Base-by-base conservation (phyloP, 306 rosid species). In the Quercus rubra region DNA sequence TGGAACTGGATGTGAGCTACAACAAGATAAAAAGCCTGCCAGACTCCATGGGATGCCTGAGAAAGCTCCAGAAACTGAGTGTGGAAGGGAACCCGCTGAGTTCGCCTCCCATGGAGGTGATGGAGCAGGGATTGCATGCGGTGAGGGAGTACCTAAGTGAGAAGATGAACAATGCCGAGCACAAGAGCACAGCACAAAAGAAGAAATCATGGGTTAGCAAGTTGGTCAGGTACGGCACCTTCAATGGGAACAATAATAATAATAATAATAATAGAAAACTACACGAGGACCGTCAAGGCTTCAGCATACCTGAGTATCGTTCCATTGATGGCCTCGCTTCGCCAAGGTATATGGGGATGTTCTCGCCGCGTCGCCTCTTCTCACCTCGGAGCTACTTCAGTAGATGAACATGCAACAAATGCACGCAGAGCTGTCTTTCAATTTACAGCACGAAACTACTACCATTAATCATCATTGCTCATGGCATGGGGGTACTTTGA, bases 331-430 rank as follows among this genome's bases (percentile, higher is more conserved):
- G 87, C 30, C 88, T 90, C 12, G 92, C 97, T 76, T 89, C 98
- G 0, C 96, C 97, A 0, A 79, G 97, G 6, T 80, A 81, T 30
- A 41, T 83, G 89, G 90, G 88, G 4, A 91, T 88, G 92, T 91
- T 94, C 78, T 91, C 98, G 0, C 91, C 99, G 0, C 97, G 92
- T 0, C 95, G 94, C n/a, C 87, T 95, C 64, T 91, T 92, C 89
- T 89, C 97, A 0, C 86, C 96, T 0, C 92, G 90, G 3, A 81
- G 20, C 51, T 86, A 78, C 76, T 86, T 82, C 71, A 82, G 19
- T 75, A 84, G 82, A 49, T 91, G 71, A 89, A 18, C 46, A 41
- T 41, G 46, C 46, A 41, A 11, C 46, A 41, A 41, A 41, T 41
- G 11, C 46, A 41, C 46, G 11, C 46, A 41, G 46, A 8, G 46